Conservation (phyloP, 768 basidiomycete species). For the Kwoniella pini region DNA sequence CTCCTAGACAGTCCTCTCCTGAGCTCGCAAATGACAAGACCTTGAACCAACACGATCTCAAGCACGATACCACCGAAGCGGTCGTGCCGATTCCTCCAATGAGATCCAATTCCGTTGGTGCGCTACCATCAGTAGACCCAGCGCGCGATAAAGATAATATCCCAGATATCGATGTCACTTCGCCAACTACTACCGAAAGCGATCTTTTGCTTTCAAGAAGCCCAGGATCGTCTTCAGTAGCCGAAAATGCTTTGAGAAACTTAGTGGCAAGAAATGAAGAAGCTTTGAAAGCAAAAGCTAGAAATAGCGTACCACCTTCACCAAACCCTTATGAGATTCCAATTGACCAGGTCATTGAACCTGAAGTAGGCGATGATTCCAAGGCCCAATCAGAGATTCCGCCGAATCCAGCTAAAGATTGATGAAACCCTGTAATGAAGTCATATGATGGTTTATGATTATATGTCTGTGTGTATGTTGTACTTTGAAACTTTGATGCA, state of each 20-base stretch:
- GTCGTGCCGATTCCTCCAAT: neutral
- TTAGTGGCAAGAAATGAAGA: conserved; percentile 22
- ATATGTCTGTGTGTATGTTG: too few relatives aligned
- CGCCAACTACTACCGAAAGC: neutral
- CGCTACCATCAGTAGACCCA: neutral
- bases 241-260: conserved; percentile 30
- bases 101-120: conserved; percentile 1
- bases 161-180: neutral
- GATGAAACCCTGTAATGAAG: too few relatives aligned
- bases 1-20: conserved; percentile 1
- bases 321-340: neutral
- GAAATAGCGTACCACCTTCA: conserved; percentile 3
- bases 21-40: neutral
- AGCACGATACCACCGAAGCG: neutral
- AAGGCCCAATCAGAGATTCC: neutral
- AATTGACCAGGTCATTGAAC: neutral
- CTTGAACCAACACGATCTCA: too few relatives aligned
- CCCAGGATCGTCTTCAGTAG: conserved; percentile 13
- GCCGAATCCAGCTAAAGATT: neutral
- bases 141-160: neutral
- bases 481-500: too few relatives aligned
- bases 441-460: too few relatives aligned
- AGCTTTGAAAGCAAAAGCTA: conserved; percentile 8
- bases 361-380: neutral
- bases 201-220: neutral